Conservation (phyloP, 306 rosid species). For the Sphenostylis stenocarpa region DNA sequence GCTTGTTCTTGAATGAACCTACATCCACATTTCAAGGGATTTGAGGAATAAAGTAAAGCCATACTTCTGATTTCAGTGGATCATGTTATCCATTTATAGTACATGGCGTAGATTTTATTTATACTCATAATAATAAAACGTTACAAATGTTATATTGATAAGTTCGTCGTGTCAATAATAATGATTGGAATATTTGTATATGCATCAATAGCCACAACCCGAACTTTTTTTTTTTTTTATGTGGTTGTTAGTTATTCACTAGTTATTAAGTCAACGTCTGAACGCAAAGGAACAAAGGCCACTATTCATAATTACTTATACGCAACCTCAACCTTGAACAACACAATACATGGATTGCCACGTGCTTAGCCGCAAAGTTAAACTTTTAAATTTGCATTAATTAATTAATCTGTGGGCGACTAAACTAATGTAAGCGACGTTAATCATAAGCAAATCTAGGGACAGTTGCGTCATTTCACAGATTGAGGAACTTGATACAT, state of each 20-base stretch:
- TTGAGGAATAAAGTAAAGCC: too few species aligned
- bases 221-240: neutral
- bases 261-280: neutral
- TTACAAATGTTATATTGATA: neutral
- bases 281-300: neutral
- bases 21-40: too few species aligned
- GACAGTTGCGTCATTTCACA: slow-evolving; percentile 7
- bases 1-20: neutral
- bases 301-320: slow-evolving; percentile 18
- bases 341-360: neutral
- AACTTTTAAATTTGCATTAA: neutral
- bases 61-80: too few species aligned
- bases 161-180: neutral
- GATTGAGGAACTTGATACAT: neutral
- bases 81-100: neutral
- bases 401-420: neutral
- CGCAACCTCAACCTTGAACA: slow-evolving; percentile 21
- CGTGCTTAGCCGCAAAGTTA: slow-evolving; percentile 35
- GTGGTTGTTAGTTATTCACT: neutral
- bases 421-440: neutral
- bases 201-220: neutral
- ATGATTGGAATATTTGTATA: slow-evolving; percentile 7
- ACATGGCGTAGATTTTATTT: neutral
- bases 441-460: neutral
- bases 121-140: neutral